Evolutionary conservation across 306 rosid genomes (phyloP), one percentile per base, ranked within the genome.

Genomic region (Cucumis cinereus): DNA sequence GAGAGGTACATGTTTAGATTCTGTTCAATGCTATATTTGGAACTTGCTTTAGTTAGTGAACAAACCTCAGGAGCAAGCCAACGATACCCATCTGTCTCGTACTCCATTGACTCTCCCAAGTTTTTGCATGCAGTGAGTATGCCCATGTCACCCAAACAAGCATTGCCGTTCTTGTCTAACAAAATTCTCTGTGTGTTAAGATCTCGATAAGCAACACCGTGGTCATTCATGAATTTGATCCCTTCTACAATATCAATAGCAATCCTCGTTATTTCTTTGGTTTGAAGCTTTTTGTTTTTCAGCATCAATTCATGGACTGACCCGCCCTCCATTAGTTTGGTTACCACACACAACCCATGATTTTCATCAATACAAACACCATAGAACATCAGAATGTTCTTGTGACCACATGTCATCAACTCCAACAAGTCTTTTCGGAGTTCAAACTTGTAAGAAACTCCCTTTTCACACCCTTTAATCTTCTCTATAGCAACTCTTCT

Each of bases 61-160:
- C 96, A 74, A 80, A 94, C 98, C 98, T 94, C 99, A 0, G 97
- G 97, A 84, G 99, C 99, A 35, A 94, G 87, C 99, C 97, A 94
- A 40, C 93, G 85, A 70, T 89, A 94, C 62, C 99, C 99, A 84
- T 94, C 97, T 49, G 95, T 94, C 87, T 94, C 99, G 36, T 92
- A 94, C 83, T 94, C 97, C 83, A 80, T 85, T 77, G 89, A 96
- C 74, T 94, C 97, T 2, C 96, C 96, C 79, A 81, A 84, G 79
- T 86, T 86, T 71, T 90, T 85, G 88, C 99, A 92, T 40, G 92
- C 96, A 73, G 95, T 86, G 57, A 94, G 87, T 6, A 94, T 79
- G 53, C 99, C 99, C 89, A 92, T 86, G 78, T 94, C 96, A 40
- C 95, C 97, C 78, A 94, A 85, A 88, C 93, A 90, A 79, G 93